Evolutionary conservation across 805 yeast genomes (phyloP), one percentile per base, ranked within the genome.

Genomic region (Nakazawaea ambrosiae): DNA sequence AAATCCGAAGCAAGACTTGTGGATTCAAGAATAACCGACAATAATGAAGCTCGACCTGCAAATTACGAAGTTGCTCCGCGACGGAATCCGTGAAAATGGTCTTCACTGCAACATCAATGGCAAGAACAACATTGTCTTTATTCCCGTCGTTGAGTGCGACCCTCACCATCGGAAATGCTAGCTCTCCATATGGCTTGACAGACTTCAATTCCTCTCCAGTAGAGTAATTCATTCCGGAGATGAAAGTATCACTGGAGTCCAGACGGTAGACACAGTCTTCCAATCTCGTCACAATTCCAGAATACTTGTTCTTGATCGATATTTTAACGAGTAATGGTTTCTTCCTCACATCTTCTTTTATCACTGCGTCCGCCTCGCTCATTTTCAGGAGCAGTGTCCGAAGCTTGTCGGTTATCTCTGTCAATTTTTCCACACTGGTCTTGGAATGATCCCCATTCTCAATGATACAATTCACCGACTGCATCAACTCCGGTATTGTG

Each of bases 1-100:
- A 36, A 1, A 70, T 28, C 32, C 61, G 60, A 6, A 70, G 59
- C 5, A 76, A 42, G 0, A 73, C 62, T 7, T 61, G 59, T 0
- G 86, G 76, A 36, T 77, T 74, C 25, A 81, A 50, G 41, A 78
- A 73, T 3, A 80, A 45, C 29, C 88, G 65, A 36, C 75, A 74
- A 48, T 71, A 70, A 4, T 74, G 68, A 3, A 85, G 76, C 36
- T 70, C 76, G 1, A 81, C 51, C 43, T 78, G 80, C 3, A 81
- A 56, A 1, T 75, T 63, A 40, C 70, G 74, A 2, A 60, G 48
- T 2, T 46, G 22, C 12, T 49, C 42, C n/a, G n/a, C n/a, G 0
- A 45, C 45, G 4, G 53, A 58, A 6, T 50, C 63, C 2, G 63
- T 54, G 27, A 73, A 68, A n/a, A 57, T 44, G 11, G 76, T 46